phyloP scores from a whole-genome alignment of 163 green algal species.

The Volvox carteri region DNA sequence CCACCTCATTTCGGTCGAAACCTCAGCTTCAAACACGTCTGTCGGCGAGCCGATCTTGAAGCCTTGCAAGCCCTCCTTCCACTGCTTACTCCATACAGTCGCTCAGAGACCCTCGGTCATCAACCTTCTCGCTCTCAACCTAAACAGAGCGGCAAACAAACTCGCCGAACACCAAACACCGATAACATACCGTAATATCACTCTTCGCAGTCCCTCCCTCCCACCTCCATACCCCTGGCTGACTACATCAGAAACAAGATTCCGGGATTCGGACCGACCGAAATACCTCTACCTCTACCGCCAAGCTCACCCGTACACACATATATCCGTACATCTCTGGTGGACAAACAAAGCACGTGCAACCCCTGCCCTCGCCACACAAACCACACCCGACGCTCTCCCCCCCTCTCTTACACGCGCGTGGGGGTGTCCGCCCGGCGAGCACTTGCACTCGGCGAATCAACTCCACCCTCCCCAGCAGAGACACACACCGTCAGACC shows the following conservation, averaged over 20 bases:
- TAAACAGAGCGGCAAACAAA: not conserved
- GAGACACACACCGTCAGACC: not conserved
- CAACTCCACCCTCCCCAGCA: not conserved
- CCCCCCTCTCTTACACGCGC: not conserved
- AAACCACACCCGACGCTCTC: not conserved
- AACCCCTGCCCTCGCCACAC: not conserved
- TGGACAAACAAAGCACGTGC: not conserved
- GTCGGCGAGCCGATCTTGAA: too few species aligned
- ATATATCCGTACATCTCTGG: not conserved
- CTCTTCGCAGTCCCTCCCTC: not conserved
- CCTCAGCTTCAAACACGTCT: too few species aligned
- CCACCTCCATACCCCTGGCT: not conserved
- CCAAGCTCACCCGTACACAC: not conserved
- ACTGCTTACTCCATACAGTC: too few species aligned
- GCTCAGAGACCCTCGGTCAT: too few species aligned
- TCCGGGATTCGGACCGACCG: too few species aligned
- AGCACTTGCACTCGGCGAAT: constrained; percentile 43
- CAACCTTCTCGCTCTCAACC: too few species aligned
- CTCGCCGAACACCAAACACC: not conserved
- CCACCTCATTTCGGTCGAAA: too few species aligned
- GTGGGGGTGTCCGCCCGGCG: not conserved
- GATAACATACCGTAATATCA: not conserved
- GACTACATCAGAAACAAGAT: too few species aligned
- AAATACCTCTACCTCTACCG: not conserved
- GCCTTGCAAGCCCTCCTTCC: too few species aligned